Evolutionary conservation across 2,329 filamentous ascomycete species (phyloP), one percentile per base, ranked within the genome.

Genomic region (Fusarium paranaense): DNA sequence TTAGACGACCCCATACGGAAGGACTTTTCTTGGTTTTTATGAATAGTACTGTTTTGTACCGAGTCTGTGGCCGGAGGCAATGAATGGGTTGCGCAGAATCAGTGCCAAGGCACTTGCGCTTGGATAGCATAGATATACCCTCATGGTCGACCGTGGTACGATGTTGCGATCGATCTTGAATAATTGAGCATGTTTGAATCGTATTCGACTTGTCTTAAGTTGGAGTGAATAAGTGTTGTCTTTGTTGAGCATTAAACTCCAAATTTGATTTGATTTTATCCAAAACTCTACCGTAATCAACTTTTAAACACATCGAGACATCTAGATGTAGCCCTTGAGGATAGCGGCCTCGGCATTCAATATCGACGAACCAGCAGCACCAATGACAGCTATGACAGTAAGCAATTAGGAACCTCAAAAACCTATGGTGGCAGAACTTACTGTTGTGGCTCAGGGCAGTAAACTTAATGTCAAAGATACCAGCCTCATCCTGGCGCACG

Each of bases 391-490:
- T 91, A 64, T 18, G 30, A 50, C 10, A 37, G 60, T 73, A 56
- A 72, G 71, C 62, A 64, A 37, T 25, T 20, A 33, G 54, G n/a
- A 6, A 14, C 14, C 16, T 38, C 11, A 30, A 10, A 11, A 52
- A 14, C 5, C 2, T 13, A 25, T 30, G 32, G 22, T 16, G 25
- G 35, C 27, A 8, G 35, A 13, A 86, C 88, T 84, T 80, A 90
- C 88, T 91, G 78, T 91, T 91, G 76, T 98, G 97, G 81, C 94
- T 98, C 77, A 98, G 86, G 27, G 95, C 95, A 71, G 97, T 95
- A 83, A 98, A 98, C 83, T 97, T 95, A 81, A 98, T 90, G 81
- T 98, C 97, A 79, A 98, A 98, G 75, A 98, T 93, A 22, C 94
- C 94, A 72, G 92, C 93, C 77, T 94, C 93, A 78, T 98, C 95